A percentile compares a stretch with the other conserved stretches of the same genome.
Evolutionary conservation across 306 rosid genomes (phyloP).

Genomic region (Cicer yamashitae): DNA sequence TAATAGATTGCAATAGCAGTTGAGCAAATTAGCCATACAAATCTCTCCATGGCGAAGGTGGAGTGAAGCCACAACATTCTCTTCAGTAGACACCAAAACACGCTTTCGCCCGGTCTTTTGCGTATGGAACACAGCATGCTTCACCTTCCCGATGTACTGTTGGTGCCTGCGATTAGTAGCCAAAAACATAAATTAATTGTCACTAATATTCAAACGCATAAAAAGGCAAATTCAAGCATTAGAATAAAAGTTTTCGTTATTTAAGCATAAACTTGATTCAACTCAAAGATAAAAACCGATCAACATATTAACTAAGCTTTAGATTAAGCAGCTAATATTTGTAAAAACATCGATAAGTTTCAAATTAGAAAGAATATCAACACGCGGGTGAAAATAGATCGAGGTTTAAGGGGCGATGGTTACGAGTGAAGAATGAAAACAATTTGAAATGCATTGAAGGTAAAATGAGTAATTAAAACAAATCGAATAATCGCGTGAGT

Average conservation of each 20-base stretch:
- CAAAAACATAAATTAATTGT: neutral
- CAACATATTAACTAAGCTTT: neutral
- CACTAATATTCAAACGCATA: constrained; percentile 22
- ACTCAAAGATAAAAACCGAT: constrained; percentile 23
- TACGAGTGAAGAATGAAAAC: neutral
- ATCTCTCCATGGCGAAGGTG: constrained; percentile 98
- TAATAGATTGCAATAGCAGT: neutral
- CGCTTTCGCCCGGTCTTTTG: constrained; percentile 90
- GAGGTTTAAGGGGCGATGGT: neutral
- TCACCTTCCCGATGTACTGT: constrained; percentile 90
- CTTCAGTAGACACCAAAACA: constrained; percentile 92
- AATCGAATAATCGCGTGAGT: neutral
- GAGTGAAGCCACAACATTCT: constrained; percentile 95
- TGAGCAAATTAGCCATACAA: constrained; percentile 55
- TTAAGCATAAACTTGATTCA: constrained; percentile 4
- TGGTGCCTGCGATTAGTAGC: constrained; percentile 72
- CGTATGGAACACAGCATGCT: constrained; percentile 88
- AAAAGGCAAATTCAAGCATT: constrained; percentile 3
- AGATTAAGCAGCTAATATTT: constrained; percentile 10
- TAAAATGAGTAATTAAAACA: neutral
- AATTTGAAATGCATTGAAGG: constrained; percentile 14
- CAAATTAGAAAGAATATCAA: constrained; percentile 7
- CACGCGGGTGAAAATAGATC: constrained; percentile 10
- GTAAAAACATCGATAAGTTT: neutral
- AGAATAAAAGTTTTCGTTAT: neutral